Base-by-base conservation (phyloP, 805 yeast species). In the Zygoascus ofunaensis region DNA sequence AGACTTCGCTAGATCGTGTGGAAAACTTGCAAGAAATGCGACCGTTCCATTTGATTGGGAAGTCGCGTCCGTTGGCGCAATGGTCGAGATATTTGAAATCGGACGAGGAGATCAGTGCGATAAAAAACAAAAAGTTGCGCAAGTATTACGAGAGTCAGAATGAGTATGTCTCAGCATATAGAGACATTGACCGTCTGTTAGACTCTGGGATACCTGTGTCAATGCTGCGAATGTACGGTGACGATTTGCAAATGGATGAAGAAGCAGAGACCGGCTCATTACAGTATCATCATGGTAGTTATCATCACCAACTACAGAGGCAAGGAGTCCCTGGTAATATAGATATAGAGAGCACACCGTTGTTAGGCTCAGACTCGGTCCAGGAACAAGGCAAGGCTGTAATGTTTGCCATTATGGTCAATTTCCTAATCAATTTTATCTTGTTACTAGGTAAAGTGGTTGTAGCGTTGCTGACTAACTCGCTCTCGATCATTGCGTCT, bases 401-500 rank as follows among this genome's bases (percentile, higher is more conserved):
- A 5, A 63, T 66, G 47, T 53, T 72, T 39, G 87, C 89, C 38
- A 82, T 83, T 44, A 57, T 73, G 53, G 72, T 82, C 35, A 83
- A 82, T 50, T 77, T 82, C 54, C 59, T 68, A 33, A 65, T 82
- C 45, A 83, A 83, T 51, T 41, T 58, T 8, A 44, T 80, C 1
- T 65, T 84, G 42, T 63, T 83, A 41, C 36, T 73, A 1, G 87
- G 84, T 2, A 83, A 83, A 55, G 47, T 71, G 2, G 64, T 71
- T 10, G 86, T 81, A 20, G 76, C 79, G 1, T 49, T 76, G n/a
- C 63, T 79, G 56, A 79, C 90, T 0, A 71, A 68, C 56, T 84
- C 94, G 8, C 74, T 84, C 50, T 82, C 92, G 4, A 75, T 84
- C 39, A 66, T 83, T 41, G 94, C 94, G 0, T 82, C 92, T 1